Evolutionary conservation across 1,284 basidiomycete genomes (phyloP), one percentile per base, ranked within the genome.

Genomic region (Boletellus dicymbophilus): DNA sequence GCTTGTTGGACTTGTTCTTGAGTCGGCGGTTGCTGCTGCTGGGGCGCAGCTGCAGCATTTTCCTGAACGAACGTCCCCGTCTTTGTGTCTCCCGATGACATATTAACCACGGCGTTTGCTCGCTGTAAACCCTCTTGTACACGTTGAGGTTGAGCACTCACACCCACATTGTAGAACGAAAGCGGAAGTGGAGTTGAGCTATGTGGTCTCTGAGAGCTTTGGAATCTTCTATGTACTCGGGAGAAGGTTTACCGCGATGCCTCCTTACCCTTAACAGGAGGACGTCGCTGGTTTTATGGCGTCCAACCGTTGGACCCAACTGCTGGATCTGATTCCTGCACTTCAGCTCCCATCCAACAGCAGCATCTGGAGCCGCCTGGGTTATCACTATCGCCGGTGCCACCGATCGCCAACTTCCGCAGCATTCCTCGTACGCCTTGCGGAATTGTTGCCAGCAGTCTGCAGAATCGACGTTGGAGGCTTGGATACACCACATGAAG

Each of bases 1-100:
- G 71, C 69, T 0, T 56, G 55, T 22, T 66, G 60, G n/a, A 73
- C 30, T 52, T 69, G 65, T 13, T 71, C 66, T 16, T 63, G 57
- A 15, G 68, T 63, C 1, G 62, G 65, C 6, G 16, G 42, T 31
- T 49, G 58, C 43, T 42, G n/a, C n/a, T 61, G 6, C n/a, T 42
- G 46, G 55, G 59, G 8, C 13, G 46, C 38, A 33, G 23, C 30
- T 13, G 44, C 28, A 36, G 33, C 37, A 20, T 41, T 49, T 21
- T 62, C 67, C 16, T 38, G 25, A 4, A 21, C 23, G 1, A 64
- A 56, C 6, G 52, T 66, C n/a, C 18, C 21, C 41, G 58, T 46
- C 52, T 62, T 68, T 42, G 42, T 6, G 37, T 71, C 68, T 13
- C 47, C 46, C 4, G 55, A 25, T 5, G 54, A 42, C 20, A 59